phyloP scores from a whole-genome alignment of 2,329 filamentous ascomycete genomes.

The Claviceps pazoutovae region DNA sequence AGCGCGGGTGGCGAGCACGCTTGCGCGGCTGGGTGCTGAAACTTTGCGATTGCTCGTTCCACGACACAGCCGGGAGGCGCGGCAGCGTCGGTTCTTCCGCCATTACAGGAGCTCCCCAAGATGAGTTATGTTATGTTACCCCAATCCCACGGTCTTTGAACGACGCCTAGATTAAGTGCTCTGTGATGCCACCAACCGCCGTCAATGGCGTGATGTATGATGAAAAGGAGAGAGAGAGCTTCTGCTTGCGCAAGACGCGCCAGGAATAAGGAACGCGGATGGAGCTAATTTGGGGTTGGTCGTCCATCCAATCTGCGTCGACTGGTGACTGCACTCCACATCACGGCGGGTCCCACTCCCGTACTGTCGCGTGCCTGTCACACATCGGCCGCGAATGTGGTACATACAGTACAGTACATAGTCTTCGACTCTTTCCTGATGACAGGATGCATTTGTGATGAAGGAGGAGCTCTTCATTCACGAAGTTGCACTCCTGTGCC shows the following conservation, averaged over 20 bases:
- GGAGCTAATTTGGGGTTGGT: not conserved
- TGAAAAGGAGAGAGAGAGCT: not conserved
- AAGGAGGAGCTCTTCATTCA: not conserved
- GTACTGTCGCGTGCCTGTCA: not conserved
- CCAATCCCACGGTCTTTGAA: not conserved
- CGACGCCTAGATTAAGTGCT: not conserved
- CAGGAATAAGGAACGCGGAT: not conserved
- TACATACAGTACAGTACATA: no score
- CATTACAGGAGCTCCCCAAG: constrained; percentile 12
- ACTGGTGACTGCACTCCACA: not conserved
- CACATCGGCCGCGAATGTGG: no score
- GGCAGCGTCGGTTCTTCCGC: constrained; percentile 29
- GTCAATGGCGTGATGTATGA: not conserved
- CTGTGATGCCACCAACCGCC: not conserved
- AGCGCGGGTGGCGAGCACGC: constrained; percentile 19
- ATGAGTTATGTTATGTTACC: not conserved
- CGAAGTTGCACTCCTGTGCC: not conserved
- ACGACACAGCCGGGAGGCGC: constrained; percentile 22
- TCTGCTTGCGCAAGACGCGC: not conserved
- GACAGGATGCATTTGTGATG: not conserved
- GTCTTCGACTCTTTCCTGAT: no score
- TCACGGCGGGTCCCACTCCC: not conserved
- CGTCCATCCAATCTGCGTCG: constrained; percentile 1
- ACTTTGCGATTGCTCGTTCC: constrained; percentile 24
- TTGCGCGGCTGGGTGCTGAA: constrained; percentile 27